Evolutionary conservation across 192 early-diverging fungal species (phyloP).

Genomic region (Coemansia sp.): DNA sequence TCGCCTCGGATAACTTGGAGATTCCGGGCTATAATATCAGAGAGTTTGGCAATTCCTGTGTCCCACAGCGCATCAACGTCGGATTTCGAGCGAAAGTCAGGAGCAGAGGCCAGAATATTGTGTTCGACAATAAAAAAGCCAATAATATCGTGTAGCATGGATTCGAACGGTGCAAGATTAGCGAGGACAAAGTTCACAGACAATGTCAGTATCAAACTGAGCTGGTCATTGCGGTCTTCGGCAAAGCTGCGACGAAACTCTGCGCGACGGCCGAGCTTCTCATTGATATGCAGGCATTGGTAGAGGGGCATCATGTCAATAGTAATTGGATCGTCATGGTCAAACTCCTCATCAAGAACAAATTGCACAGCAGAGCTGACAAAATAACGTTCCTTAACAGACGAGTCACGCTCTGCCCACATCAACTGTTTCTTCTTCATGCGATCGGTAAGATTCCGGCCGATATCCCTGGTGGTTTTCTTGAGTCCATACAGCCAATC

Average conservation of each 20-base stretch:
- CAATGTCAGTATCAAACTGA: constrained; percentile 76
- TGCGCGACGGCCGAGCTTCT: constrained; percentile 81
- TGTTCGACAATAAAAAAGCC: constrained; percentile 98
- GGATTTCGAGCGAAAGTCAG: constrained; percentile 82
- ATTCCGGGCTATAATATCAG: constrained; percentile 72
- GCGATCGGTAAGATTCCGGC: constrained; percentile 77
- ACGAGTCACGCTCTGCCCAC: constrained; percentile 48
- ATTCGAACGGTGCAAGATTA: constrained; percentile 61
- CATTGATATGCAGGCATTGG: constrained; percentile 95
- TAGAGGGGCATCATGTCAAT: constrained; percentile 95
- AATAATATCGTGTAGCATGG: constrained; percentile 82
- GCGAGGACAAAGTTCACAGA: constrained; percentile 65
- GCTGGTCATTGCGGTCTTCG: constrained; percentile 88
- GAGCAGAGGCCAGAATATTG: constrained; percentile 80
- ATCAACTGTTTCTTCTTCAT: constrained; percentile 68
- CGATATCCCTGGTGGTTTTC: constrained; percentile 77
- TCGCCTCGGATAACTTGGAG: constrained; percentile 79
- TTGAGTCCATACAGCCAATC: constrained; percentile 90
- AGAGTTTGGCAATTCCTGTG: constrained; percentile 76
- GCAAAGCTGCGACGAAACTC: constrained; percentile 87
- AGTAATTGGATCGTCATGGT: constrained; percentile 69
- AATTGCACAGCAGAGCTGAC: constrained; percentile 80
- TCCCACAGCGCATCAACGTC: constrained; percentile 92
- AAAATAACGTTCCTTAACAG: constrained; percentile 45
- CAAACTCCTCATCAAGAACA: constrained; percentile 80